Evolutionary conservation across 1,284 basidiomycete genomes (phyloP), one percentile per base, ranked within the genome.

Genomic region (Filobasidium uniguttulatum): DNA sequence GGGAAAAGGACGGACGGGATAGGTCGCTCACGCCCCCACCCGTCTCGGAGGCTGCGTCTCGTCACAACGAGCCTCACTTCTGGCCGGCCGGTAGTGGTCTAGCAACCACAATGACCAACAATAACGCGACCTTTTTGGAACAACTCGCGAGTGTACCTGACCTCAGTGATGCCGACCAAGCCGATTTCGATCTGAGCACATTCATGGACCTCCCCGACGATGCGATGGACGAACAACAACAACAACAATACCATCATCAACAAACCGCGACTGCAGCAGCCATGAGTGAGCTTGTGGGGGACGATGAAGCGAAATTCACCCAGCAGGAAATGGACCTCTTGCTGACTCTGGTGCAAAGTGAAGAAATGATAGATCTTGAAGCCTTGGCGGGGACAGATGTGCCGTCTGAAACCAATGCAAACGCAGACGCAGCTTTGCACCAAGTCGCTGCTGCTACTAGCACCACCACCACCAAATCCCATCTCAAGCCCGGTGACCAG

Each of bases 301-400:
- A 44, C 19, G 47, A 46, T 12, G 46, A 53, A 14, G 36, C 44
- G 3, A 53, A 53, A 22, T 53, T 53, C 15, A 48, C 51, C 34
- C 47, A 47, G 34, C 41, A 53, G 26, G 51, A 53, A 29, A 48
- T 53, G 46, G 44, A 53, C 12, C 30, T 53, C 20, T 35, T 53
- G 19, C 33, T 53, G n/a, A 44, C 47, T 41, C 31, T 53, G 20
- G 37, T 47, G 17, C 46, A 46, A 4, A 46, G 41, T 17, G 44
- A 53, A 20, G 51, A 53, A 25, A 35, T 53, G 46, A 44, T 51
- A 29, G 49, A 48, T 28, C 44, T 33, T 37, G 26, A 28, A 3
- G 29, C 19, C 9, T 43, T 20, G 6, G 34, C 14, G 25, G 4
- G 15, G 3, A 23, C 29, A 22, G 9, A 26, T n/a, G 14, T 34